Evolutionary conservation across 768 basidiomycete genomes (phyloP), one percentile per base, ranked within the genome.

Genomic region (Agrocybe praecox): DNA sequence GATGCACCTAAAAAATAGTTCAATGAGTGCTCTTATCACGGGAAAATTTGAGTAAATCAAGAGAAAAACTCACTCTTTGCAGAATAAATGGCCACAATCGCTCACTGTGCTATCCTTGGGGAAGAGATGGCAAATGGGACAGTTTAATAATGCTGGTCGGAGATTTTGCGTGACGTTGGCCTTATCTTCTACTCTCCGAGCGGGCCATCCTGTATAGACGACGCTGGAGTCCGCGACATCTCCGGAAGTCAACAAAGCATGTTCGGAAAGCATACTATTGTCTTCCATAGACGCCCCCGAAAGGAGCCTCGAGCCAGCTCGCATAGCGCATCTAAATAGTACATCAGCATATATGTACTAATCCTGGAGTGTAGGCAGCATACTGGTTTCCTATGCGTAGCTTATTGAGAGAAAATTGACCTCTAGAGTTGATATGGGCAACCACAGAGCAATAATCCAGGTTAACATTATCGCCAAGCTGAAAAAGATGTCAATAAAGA

Each of bases 201-300:
- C 79, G 21, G 79, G 79, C 79, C 79, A 80, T 12, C 79, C 78
- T 22, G 67, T 70, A 58, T 80, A 80, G 22, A 69, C 67, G 7
- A 57, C 60, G n/a, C 73, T 74, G 1, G 68, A 59, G 57, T 80
- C 76, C 2, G 78, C 78, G 44, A 78, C 71, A 49, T 81, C 79
- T 1, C 79, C 79, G 2, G 79, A 80, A 1, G 78, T 74, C 29
- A 80, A 63, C 6, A 81, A 71, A 1, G 78, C 77, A 56, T 81
- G 80, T 64, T 81, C 80, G 60, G 69, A 74, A 6, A 81, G 76
- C 75, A 80, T 77, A 59, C 75, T 77, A 63, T 69, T 69, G 55
- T 76, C 73, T 64, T 81, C 80, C 80, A 81, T 81, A 10, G 78
- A 77, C 10, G 80, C 80, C 8, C 80, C 80, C 7, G 79, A 79